Conservation (phyloP, 306 rosid species). For the Quercus glauca region DNA sequence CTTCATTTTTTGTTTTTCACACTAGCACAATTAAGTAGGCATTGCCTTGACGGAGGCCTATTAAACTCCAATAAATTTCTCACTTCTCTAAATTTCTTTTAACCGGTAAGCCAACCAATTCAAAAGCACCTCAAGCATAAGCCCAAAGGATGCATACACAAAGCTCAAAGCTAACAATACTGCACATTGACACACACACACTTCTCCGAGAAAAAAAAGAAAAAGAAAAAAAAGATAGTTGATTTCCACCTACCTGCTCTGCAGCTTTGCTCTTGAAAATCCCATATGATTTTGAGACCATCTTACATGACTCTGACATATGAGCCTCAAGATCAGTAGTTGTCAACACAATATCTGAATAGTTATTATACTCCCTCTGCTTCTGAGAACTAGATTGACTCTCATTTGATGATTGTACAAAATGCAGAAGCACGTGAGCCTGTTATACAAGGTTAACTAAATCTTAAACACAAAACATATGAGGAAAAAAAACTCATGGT, state of each 20-base stretch:
- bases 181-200: too few relatives aligned
- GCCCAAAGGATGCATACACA: background rate
- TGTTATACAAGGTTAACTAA: slow-evolving; percentile 36
- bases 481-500: slow-evolving; percentile 1
- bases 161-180: background rate
- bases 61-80: background rate
- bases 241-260: slow-evolving; percentile 66
- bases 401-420: slow-evolving; percentile 46
- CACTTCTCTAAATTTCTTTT: background rate
- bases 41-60: background rate
- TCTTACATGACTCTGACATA: slow-evolving; percentile 71
- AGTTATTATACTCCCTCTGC: slow-evolving; percentile 31
- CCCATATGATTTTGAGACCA: slow-evolving; percentile 66
- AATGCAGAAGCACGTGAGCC: slow-evolving; percentile 92
- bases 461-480: slow-evolving; percentile 12
- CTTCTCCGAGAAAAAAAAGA: background rate
- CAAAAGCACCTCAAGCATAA: background rate
- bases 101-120: background rate
- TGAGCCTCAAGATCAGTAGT: slow-evolving; percentile 56
- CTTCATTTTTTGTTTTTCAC: too few relatives aligned
- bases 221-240: background rate
- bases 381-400: slow-evolving; percentile 35
- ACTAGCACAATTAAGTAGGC: background rate
- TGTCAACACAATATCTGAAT: slow-evolving; percentile 31
- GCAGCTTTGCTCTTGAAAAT: slow-evolving; percentile 76